These are phyloP conservation scores for Paramecium tetraurelia DNA, from an alignment of 73 alveolate genomes.

Conservation along the genomic window DNA sequence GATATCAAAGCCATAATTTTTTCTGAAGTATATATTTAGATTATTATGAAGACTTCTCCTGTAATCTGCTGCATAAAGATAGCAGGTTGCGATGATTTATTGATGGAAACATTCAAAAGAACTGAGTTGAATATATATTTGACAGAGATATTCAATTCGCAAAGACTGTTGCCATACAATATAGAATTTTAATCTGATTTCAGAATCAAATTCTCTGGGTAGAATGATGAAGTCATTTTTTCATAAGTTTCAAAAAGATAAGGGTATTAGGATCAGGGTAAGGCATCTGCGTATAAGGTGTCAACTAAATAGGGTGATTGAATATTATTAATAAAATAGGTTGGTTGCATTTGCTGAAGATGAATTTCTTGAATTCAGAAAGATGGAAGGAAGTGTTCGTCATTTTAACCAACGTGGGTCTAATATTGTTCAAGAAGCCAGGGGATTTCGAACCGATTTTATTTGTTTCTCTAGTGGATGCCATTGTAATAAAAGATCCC, in stretches of 20 bases:
- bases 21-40: neutral
- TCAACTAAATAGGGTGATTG: neutral
- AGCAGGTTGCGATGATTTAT: neutral
- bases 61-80: neutral
- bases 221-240: neutral
- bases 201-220: neutral
- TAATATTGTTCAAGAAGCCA: constrained; percentile 11
- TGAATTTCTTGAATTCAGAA: neutral
- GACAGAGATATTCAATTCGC: neutral
- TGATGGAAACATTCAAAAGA: constrained; percentile 36
- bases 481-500: constrained; percentile 30
- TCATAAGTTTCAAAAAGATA: neutral
- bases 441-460: constrained; percentile 16
- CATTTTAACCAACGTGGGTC: constrained; percentile 21
- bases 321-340: neutral
- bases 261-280: constrained; percentile 39
- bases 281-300: neutral
- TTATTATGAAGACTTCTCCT: neutral
- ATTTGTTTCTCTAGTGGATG: constrained; percentile 19
- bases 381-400: constrained; percentile 22
- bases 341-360: neutral
- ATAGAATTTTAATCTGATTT: neutral
- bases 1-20: neutral
- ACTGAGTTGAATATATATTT: constrained; percentile 27
- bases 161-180: neutral